phyloP scores from a whole-genome alignment of 495 filamentous ascomycete genomes.

The Annulohypoxylon stygium region DNA sequence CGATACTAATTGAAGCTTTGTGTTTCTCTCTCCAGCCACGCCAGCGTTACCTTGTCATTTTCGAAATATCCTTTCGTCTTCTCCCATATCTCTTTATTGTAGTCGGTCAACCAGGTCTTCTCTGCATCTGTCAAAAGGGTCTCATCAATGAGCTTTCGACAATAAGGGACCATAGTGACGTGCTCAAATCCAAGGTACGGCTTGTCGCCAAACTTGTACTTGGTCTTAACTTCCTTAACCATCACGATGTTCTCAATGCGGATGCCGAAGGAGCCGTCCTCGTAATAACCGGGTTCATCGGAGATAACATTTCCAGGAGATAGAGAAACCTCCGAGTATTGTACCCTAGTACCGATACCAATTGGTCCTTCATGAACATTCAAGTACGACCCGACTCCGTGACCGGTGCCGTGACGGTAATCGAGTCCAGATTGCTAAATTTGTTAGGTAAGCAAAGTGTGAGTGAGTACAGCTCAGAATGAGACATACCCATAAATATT shows the following conservation, averaged over 20 bases:
- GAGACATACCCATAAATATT: slow-evolving; percentile 84
- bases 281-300: slow-evolving; percentile 97
- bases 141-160: slow-evolving; percentile 86
- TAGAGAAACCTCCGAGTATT: slow-evolving; percentile 92
- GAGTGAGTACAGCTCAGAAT: background rate
- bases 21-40: slow-evolving; percentile 91
- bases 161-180: slow-evolving; percentile 96
- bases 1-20: slow-evolving; percentile 55
- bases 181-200: slow-evolving; percentile 96
- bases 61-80: slow-evolving; percentile 89
- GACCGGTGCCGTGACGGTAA: slow-evolving; percentile 96
- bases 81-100: slow-evolving; percentile 82
- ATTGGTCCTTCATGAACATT: slow-evolving; percentile 99
- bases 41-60: slow-evolving; percentile 72
- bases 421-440: slow-evolving; percentile 82
- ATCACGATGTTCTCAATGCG: slow-evolving; percentile 96
- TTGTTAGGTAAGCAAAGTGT: slow-evolving; percentile 14
- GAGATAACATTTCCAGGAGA: slow-evolving; percentile 94
- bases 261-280: slow-evolving; percentile 97
- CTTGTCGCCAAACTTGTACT: slow-evolving; percentile 90
- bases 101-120: slow-evolving; percentile 87
- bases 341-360: slow-evolving; percentile 90
- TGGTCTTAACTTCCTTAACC: slow-evolving; percentile 86
- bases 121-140: slow-evolving; percentile 79
- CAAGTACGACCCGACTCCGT: slow-evolving; percentile 91